Evolutionary conservation across 2,329 filamentous ascomycete genomes (phyloP).

Genomic region (Dendryphion nanum): DNA sequence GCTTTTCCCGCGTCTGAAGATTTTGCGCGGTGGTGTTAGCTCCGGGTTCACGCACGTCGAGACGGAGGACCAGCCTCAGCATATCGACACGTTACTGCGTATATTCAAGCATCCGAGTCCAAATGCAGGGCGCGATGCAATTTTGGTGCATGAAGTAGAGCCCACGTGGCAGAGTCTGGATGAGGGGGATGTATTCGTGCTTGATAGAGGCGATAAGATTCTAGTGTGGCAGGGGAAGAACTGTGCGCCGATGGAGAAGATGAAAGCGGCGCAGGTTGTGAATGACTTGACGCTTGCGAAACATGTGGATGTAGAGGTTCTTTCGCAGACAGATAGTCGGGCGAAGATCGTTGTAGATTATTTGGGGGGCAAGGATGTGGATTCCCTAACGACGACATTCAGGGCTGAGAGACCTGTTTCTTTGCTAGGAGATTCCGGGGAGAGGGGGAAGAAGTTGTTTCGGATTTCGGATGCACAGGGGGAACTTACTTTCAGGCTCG

Average conservation of each 20-base stretch:
- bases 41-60: slow-evolving; percentile 66
- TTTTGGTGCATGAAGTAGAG: slow-evolving; percentile 64
- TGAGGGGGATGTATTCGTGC: slow-evolving; percentile 64
- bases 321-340: slow-evolving; percentile 60
- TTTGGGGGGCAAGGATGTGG: slow-evolving; percentile 18
- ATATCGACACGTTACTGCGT: slow-evolving; percentile 56
- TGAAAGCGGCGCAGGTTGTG: slow-evolving; percentile 66
- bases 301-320: slow-evolving; percentile 63
- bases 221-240: slow-evolving; percentile 68
- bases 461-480: slow-evolving; percentile 63
- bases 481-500: slow-evolving; percentile 55
- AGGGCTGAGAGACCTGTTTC: slow-evolving; percentile 44
- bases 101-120: slow-evolving; percentile 59
- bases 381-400: slow-evolving; percentile 49
- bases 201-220: slow-evolving; percentile 63
- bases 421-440: slow-evolving; percentile 1
- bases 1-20: slow-evolving; percentile 60
- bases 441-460: slow-evolving; percentile 51
- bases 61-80: slow-evolving; percentile 40
- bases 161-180: slow-evolving; percentile 62
- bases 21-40: slow-evolving; percentile 59
- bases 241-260: slow-evolving; percentile 68
- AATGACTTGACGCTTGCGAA: slow-evolving; percentile 64
- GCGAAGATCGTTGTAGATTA: slow-evolving; percentile 57
- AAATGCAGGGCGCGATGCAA: slow-evolving; percentile 45